A percentile compares a stretch with the other conserved stretches of the same genome.
phyloP scores from a whole-genome alignment of 2,329 filamentous ascomycete genomes.

The Calonectria pseudoreteaudii region DNA sequence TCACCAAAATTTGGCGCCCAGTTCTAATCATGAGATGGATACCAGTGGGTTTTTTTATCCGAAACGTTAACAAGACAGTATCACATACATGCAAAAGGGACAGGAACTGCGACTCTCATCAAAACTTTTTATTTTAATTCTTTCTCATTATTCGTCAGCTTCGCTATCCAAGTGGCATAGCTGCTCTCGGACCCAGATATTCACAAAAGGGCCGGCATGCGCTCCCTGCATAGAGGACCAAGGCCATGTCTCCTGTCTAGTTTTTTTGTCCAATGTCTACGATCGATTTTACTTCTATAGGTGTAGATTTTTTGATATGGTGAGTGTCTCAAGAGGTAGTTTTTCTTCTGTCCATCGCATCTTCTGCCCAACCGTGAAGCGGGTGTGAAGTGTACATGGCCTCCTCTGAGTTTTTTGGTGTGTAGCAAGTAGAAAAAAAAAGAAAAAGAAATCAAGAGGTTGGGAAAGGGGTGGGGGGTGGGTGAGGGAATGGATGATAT shows the following conservation, averaged over 20 bases:
- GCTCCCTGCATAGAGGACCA: slow-evolving; percentile 18
- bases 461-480: slow-evolving; percentile 27
- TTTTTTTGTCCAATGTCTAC: slow-evolving; percentile 31
- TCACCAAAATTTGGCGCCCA: neutral
- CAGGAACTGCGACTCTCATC: neutral
- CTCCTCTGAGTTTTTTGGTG: slow-evolving; percentile 32
- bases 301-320: slow-evolving; percentile 22
- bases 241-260: slow-evolving; percentile 35
- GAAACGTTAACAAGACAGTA: neutral
- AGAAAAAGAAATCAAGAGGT: slow-evolving; percentile 14
- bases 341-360: slow-evolving; percentile 17
- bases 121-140: slow-evolving; percentile 1
- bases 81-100: neutral
- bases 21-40: neutral
- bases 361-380: neutral
- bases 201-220: slow-evolving; percentile 12
- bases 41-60: neutral
- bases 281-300: slow-evolving; percentile 33
- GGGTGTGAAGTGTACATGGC: slow-evolving; percentile 5
- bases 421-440: slow-evolving; percentile 35
- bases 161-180: slow-evolving; percentile 34
- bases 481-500: slow-evolving; percentile 40
- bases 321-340: slow-evolving; percentile 19
- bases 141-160: slow-evolving; percentile 30
- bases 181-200: slow-evolving; percentile 13